These are phyloP conservation scores for Kazachstania bromeliacearum DNA, from an alignment of 805 yeast species.

Conservation along the genomic window DNA sequence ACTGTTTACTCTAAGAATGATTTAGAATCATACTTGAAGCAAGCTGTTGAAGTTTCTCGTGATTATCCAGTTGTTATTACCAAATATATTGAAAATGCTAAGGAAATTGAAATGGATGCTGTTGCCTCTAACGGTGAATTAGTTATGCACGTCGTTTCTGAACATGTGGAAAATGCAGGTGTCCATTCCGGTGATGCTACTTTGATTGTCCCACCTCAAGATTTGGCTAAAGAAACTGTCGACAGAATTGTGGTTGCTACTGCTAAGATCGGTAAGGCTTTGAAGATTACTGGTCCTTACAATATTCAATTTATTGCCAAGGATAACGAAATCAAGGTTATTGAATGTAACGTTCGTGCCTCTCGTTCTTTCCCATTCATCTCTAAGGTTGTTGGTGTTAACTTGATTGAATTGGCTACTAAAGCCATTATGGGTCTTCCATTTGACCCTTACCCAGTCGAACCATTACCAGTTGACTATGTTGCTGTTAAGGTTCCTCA, in stretches of 20 bases:
- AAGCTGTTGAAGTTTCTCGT: constrained; percentile 95
- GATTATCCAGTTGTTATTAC: constrained; percentile 97
- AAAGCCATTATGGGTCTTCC: constrained; percentile 88
- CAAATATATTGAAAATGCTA: constrained; percentile 91
- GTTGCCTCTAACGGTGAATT: constrained; percentile 92
- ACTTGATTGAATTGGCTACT: constrained; percentile 94
- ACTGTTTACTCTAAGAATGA: constrained; percentile 87
- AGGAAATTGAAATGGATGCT: constrained; percentile 98
- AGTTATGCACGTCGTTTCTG: constrained; percentile 95
- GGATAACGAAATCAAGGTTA: constrained; percentile 91
- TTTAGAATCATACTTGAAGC: constrained; percentile 74
- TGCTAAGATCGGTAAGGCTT: constrained; percentile 89
- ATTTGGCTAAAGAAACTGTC: constrained; percentile 84
- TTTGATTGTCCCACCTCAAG: constrained; percentile 93
- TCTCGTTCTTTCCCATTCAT: constrained; percentile 99
- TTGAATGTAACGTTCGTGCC: constrained; percentile 97
- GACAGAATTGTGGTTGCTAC: constrained; percentile 88
- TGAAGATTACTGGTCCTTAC: constrained; percentile 94
- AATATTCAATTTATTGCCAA: constrained; percentile 95
- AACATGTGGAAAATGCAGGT: constrained; percentile 98
- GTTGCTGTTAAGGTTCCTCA: constrained; percentile 97
- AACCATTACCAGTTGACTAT: constrained; percentile 82
- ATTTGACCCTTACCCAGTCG: constrained; percentile 81
- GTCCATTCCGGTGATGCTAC: constrained; percentile 99
- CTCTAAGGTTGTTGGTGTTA: constrained; percentile 93